Base-by-base conservation (phyloP, 192 early-diverging fungal species). In the Entomortierella chlamydospora region DNA sequence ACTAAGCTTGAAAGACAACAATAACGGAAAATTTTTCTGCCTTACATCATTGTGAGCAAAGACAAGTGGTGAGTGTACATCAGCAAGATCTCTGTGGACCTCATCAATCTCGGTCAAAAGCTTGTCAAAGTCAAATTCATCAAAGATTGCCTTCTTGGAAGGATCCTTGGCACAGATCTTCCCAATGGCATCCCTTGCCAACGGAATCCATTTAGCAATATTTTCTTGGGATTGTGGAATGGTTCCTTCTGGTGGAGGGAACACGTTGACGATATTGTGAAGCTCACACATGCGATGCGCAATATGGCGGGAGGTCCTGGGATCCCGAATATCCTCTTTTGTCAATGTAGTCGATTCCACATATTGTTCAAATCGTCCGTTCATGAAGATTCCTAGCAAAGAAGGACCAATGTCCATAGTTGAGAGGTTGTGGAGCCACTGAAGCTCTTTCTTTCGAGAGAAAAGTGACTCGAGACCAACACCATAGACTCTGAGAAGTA, bases 21-120 rank as follows among this genome's bases (percentile, higher is more conserved):
- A 7, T 25, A 3, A 15, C 26, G 26, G 6, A 54, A 29, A 39
- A n/a, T 20, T 15, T 28, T 6, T 15, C 22, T 9, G 0, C 79
- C 79, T 87, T 86, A 90, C 87, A 70, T 97, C 95, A 62, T 93
- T 95, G 73, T 97, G 95, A n/a, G 91, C 90, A 85, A 97, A 96
- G 17, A 97, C 93, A 0, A 95, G 64, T 1, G 95, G 94, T 8
- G 85, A 87, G 31, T 84, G 61, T 17, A 89, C 57, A 2, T 45
- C 39, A 8, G 33, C 42, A 2, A 91, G 55, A 10, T 70, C 59
- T 9, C 61, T 29, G 61, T 90, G 86, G 0, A 85, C 58, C 23
- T 72, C 66, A 3, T 84, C 86, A 8, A 93, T 85, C 26, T 87
- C 86, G 2, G 49, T 45, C 22, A 82, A 60, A 25, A 96, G 56